Base-by-base conservation (phyloP, 306 rosid species). In the Lagenaria siceraria region DNA sequence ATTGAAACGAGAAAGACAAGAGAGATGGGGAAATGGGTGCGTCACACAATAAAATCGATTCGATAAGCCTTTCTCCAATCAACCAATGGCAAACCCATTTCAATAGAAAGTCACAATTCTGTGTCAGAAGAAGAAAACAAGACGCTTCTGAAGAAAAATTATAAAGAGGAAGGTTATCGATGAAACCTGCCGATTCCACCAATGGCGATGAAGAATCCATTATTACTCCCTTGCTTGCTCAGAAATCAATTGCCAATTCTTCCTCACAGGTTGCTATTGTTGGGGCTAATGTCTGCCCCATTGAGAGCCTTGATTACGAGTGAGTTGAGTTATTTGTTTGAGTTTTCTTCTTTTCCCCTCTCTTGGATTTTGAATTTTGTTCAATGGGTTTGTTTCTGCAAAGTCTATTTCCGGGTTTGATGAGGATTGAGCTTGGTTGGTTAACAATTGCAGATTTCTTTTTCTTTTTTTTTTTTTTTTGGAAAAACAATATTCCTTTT, bases 221-320 rank as follows among this genome's bases (percentile, higher is more conserved):
- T 69, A 76, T 80, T 13, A 79, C 48, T 24, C 92, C 98, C 22
- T 73, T 92, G 59, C 79, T 94, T 22, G 82, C 84, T 5, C 84
- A 78, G 27, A 82, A 92, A 81, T 84, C 89, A 58, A 33, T 36
- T 6, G 31, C 82, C 38, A 95, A 89, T 63, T 85, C 90, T 11
- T 77, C 89, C 1, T 96, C 99, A 4, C 99, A 96, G 82, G 98
- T 92, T 46, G 99, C 99, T 40, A 83, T 96, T 51, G 97, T 96
- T 51, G 99, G 99, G 48, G 80, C 93, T 87, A 87, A 89, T 78
- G 93, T 96, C 84, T 83, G 91, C 82, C 99, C 99, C 5, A 86
- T 96, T 75, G 98, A 96, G 78, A 96, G 99, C 87, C 99, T 96
- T 31, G 99, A 96, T 70, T 96, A 92, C 60, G 99, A 96, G 97